These are phyloP conservation scores for Diplocarpon mali DNA, from an alignment of 2,329 filamentous ascomycete genomes.

Conservation along the genomic window DNA sequence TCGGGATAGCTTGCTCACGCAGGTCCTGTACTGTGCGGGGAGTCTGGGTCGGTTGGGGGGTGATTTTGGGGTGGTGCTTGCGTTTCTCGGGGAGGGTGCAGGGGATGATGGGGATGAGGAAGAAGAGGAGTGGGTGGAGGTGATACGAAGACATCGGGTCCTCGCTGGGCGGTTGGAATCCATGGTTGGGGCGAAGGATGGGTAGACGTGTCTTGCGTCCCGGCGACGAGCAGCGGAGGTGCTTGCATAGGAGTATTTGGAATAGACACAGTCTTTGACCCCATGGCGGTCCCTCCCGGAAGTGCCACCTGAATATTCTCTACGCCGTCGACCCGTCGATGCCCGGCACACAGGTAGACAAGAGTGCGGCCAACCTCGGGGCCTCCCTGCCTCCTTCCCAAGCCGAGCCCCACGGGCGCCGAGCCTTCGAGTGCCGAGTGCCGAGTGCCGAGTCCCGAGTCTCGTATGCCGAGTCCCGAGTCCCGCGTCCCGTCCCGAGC, in stretches of 20 bases:
- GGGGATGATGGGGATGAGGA: constrained; percentile 35
- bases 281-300: too few species aligned
- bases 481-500: too few species aligned
- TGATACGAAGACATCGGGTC: constrained; percentile 78
- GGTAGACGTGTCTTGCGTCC: constrained; percentile 1
- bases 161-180: constrained; percentile 70
- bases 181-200: constrained; percentile 39
- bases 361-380: too few species aligned
- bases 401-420: too few species aligned
- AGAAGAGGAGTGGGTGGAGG: constrained; percentile 67
- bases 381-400: too few species aligned
- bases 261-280: background rate
- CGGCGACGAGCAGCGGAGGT: background rate
- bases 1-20: constrained; percentile 79
- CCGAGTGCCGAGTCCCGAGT: too few species aligned
- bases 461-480: too few species aligned
- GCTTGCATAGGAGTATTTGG: background rate
- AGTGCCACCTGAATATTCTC: too few species aligned
- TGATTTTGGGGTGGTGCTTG: constrained; percentile 84
- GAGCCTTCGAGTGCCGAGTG: too few species aligned
- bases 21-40: constrained; percentile 86
- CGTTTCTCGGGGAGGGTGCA: constrained; percentile 36
- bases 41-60: constrained; percentile 83
- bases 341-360: too few species aligned
- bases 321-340: too few species aligned